Base-by-base conservation (phyloP, 352 stramenopile species). In the Phytophthora multivora region DNA sequence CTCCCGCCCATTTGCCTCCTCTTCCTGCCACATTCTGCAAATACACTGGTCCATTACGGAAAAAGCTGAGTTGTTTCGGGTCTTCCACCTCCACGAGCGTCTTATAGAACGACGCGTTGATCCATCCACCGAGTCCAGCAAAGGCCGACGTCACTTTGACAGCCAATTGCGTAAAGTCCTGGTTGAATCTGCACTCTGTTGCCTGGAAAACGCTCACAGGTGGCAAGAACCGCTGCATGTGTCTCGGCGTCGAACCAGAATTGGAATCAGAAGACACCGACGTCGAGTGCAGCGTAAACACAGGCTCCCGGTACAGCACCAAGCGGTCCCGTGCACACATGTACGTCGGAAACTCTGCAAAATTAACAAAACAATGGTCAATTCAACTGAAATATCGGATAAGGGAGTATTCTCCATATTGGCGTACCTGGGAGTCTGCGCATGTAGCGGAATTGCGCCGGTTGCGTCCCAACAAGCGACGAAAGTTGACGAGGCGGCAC, bases 131-230 rank as follows among this genome's bases (percentile, higher is more conserved):
- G 10, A 90, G 51, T 2, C 84, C 80, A 13, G 57, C 63, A 51
- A 89, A 80, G 36, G 78, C 69, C 1, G 81, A 88, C 31, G 78
- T 85, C 43, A 91, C 67, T 31, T 93, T 89, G 41, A 93, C 52
- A 12, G 80, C 66, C 41, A 93, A 51, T 43, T 89, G 76, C 15
- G 78, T 79, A 52, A 90, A 91, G 35, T 91, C 81, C 28, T 86
- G 73, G 26, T 86, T 91, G 45, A 91, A 90, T 39, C 71, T 69
- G 46, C 70, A 80, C 48, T 93, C 81, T 0, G 78, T 89, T 2
- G 84, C 80, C 35, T 89, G 78, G 40, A 93, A 86, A 0, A 91
- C 77, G 50, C 81, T 93, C 35, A 77, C 75, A n/a, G 72, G 55
- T 16, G 81, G 81, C 46, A 93, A 51, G 42, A 84, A 85, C 9